phyloP scores from a whole-genome alignment of 2,329 filamentous ascomycete species.

The Gremmenia infestans region DNA sequence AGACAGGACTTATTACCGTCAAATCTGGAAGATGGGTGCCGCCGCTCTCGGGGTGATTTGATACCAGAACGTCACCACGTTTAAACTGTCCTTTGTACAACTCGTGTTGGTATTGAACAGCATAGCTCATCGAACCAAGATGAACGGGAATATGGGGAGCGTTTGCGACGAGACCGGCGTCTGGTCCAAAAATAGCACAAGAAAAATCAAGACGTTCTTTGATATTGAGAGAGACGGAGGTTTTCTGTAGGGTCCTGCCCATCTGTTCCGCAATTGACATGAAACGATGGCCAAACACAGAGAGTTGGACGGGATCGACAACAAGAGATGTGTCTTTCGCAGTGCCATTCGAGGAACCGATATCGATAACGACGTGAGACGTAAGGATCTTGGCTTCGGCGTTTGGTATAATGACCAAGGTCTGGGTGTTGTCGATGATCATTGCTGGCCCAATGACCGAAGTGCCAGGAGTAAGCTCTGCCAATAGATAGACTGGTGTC shows the following conservation, averaged over 20 bases:
- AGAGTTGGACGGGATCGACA: constrained; percentile 69
- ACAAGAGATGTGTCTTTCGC: constrained; percentile 27
- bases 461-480: too few relatives aligned
- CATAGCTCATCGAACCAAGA: constrained; percentile 18
- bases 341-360: neutral
- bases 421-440: too few relatives aligned
- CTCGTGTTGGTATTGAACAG: constrained; percentile 65
- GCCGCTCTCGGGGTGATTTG: constrained; percentile 68
- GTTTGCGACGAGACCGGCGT: constrained; percentile 74
- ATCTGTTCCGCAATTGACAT: constrained; percentile 84
- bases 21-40: constrained; percentile 85
- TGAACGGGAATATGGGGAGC: constrained; percentile 63
- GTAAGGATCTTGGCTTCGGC: constrained; percentile 55
- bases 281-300: constrained; percentile 73
- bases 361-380: constrained; percentile 82
- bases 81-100: constrained; percentile 78
- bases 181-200: constrained; percentile 68
- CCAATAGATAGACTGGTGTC: too few relatives aligned
- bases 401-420: too few relatives aligned
- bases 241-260: constrained; percentile 72
- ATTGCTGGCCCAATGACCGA: too few relatives aligned
- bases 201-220: constrained; percentile 78
- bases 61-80: constrained; percentile 72
- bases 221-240: constrained; percentile 67
- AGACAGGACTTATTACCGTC: constrained; percentile 74